Conservation (phyloP, 345 rosid species). For the Camelina neglecta region DNA sequence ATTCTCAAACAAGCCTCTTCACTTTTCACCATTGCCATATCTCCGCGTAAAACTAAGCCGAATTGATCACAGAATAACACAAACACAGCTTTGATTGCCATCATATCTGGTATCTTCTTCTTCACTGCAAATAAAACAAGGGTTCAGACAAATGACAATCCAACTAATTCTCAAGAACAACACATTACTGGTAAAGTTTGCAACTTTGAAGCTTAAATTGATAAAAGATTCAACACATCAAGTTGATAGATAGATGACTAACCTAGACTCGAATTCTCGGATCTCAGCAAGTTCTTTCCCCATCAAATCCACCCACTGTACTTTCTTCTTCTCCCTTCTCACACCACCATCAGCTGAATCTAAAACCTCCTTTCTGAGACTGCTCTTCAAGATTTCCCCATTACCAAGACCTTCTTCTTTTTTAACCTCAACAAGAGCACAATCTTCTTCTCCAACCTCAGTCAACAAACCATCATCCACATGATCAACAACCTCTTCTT, state of each 20-base stretch:
- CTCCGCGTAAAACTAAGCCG: background rate
- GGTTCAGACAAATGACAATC: constrained; percentile 18
- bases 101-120: constrained; percentile 52
- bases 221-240: constrained; percentile 9
- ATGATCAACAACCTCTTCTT: constrained; percentile 38
- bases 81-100: constrained; percentile 53
- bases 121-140: constrained; percentile 51
- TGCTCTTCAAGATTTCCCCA: constrained; percentile 53
- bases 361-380: constrained; percentile 50
- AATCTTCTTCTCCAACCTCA: constrained; percentile 49
- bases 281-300: constrained; percentile 81
- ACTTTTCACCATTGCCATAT: constrained; percentile 21
- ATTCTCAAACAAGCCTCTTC: constrained; percentile 26
- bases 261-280: constrained; percentile 82
- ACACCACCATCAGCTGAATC: constrained; percentile 40
- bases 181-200: constrained; percentile 9
- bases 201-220: constrained; percentile 13
- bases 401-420: constrained; percentile 21
- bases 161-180: constrained; percentile 1
- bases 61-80: constrained; percentile 57
- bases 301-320: constrained; percentile 78
- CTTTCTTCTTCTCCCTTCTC: constrained; percentile 58
- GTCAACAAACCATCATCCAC: constrained; percentile 44
- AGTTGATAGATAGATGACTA: constrained; percentile 14
- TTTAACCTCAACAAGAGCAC: constrained; percentile 41